Conservation (phyloP, 1,139 yeast species). For the Lodderomyces elongisporus region DNA sequence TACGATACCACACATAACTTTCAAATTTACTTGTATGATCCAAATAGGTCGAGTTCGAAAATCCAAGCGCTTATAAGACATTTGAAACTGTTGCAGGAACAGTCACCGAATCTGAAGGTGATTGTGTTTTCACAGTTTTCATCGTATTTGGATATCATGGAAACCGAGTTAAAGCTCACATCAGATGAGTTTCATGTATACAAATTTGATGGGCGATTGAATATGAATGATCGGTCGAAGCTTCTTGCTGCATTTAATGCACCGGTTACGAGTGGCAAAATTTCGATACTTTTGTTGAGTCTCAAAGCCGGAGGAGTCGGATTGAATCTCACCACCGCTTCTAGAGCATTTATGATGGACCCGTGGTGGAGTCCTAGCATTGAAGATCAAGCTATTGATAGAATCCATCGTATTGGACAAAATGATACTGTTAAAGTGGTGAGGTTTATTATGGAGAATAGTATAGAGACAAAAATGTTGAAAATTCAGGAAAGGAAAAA, state of each 20-base stretch:
- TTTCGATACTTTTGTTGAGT: slow-evolving; percentile 64
- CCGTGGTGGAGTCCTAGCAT: slow-evolving; percentile 98
- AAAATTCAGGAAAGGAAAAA: slow-evolving; percentile 82
- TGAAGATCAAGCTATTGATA: slow-evolving; percentile 92
- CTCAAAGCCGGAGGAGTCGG: slow-evolving; percentile 97
- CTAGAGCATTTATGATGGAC: slow-evolving; percentile 87
- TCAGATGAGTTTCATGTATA: slow-evolving; percentile 36
- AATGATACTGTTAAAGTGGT: slow-evolving; percentile 64
- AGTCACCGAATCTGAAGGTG: slow-evolving; percentile 62
- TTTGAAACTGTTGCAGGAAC: slow-evolving; percentile 47
- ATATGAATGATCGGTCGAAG: slow-evolving; percentile 58
- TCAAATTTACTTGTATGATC: slow-evolving; percentile 42
- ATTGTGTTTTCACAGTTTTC: slow-evolving; percentile 93
- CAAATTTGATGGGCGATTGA: slow-evolving; percentile 80
- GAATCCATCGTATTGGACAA: slow-evolving; percentile 92
- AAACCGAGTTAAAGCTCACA: slow-evolving; percentile 49
- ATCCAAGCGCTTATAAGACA: slow-evolving; percentile 64
- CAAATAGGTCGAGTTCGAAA: slow-evolving; percentile 63
- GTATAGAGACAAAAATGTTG: slow-evolving; percentile 90
- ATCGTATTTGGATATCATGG: slow-evolving; percentile 71
- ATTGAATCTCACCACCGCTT: slow-evolving; percentile 79
- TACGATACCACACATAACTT: slow-evolving; percentile 23
- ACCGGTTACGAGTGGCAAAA: slow-evolving; percentile 24
- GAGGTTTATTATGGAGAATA: slow-evolving; percentile 74
- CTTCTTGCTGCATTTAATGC: slow-evolving; percentile 53